These are phyloP conservation scores for Ceratobasidium sp. DNA, from an alignment of 1,284 basidiomycete genomes.

Conservation along the genomic window DNA sequence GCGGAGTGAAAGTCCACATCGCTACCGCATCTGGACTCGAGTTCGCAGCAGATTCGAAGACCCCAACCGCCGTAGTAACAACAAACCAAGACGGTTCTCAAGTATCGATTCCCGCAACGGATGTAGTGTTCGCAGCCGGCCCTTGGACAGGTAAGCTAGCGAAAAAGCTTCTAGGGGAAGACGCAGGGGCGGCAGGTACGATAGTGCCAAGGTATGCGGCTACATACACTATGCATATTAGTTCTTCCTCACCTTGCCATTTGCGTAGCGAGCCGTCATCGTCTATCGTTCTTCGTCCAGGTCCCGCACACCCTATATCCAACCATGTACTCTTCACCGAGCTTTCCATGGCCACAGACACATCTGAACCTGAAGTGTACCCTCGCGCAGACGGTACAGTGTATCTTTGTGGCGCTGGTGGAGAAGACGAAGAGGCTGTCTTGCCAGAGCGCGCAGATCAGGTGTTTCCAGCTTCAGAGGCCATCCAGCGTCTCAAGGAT, in stretches of 20 bases:
- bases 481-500: conserved; percentile 56
- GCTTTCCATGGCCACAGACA: conserved; percentile 56
- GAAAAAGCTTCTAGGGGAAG: conserved; percentile 60
- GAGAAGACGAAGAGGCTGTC: conserved; percentile 52
- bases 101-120: conserved; percentile 54
- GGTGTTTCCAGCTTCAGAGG: conserved; percentile 54
- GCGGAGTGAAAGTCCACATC: conserved; percentile 57
- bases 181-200: conserved; percentile 60
- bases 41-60: conserved; percentile 48
- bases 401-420: conserved; percentile 52
- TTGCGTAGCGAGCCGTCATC: conserved; percentile 44
- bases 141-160: conserved; percentile 83
- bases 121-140: conserved; percentile 79
- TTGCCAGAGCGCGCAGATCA: conserved; percentile 55
- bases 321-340: conserved; percentile 63
- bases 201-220: conserved; percentile 55
- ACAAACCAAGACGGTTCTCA: conserved; percentile 52
- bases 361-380: conserved; percentile 60
- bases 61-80: conserved; percentile 50
- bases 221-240: conserved; percentile 44
- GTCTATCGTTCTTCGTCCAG: conserved; percentile 44
- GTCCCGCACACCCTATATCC: conserved; percentile 45
- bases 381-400: conserved; percentile 56
- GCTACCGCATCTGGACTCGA: conserved; percentile 51
- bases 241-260: conserved; percentile 51